A percentile compares a stretch with the other conserved stretches of the same genome.
These are phyloP conservation scores for Aspergillus saccharolyticus DNA, from an alignment of 495 filamentous ascomycete genomes.

Conservation along the genomic window DNA sequence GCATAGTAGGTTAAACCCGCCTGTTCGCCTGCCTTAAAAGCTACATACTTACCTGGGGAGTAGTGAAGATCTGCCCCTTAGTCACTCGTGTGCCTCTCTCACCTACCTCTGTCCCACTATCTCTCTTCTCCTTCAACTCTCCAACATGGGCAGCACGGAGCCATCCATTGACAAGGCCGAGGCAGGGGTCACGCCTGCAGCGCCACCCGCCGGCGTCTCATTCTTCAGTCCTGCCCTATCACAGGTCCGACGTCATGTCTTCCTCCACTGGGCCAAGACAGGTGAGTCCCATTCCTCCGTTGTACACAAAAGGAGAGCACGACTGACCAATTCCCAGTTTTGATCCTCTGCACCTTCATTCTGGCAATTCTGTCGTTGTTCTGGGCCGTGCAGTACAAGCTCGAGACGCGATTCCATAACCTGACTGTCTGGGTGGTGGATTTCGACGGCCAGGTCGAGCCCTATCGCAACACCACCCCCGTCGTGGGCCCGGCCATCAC, in stretches of 20 bases:
- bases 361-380: conserved; percentile 53
- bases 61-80: no score
- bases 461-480: conserved; percentile 40
- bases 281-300: conserved; percentile 15
- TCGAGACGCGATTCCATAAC: conserved; percentile 41
- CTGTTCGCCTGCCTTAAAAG: not conserved
- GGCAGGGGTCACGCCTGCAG: conserved; percentile 1
- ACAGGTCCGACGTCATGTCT: conserved; percentile 42
- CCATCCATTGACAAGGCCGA: conserved; percentile 15
- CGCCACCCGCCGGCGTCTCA: conserved; percentile 38
- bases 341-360: conserved; percentile 51
- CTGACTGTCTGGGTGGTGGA: conserved; percentile 60
- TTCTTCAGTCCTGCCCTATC: conserved; percentile 49
- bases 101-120: no score
- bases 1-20: not conserved
- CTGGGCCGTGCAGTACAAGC: conserved; percentile 54
- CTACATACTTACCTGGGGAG: no score
- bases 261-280: conserved; percentile 30
- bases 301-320: not conserved
- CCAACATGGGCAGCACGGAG: not conserved
- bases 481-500: conserved; percentile 55
- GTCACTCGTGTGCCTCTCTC: no score
- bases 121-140: not conserved
- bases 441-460: conserved; percentile 54
- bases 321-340: conserved; percentile 28